Evolutionary conservation across 345 rosid species (phyloP).

Genomic region (Syzygium aqueum): DNA sequence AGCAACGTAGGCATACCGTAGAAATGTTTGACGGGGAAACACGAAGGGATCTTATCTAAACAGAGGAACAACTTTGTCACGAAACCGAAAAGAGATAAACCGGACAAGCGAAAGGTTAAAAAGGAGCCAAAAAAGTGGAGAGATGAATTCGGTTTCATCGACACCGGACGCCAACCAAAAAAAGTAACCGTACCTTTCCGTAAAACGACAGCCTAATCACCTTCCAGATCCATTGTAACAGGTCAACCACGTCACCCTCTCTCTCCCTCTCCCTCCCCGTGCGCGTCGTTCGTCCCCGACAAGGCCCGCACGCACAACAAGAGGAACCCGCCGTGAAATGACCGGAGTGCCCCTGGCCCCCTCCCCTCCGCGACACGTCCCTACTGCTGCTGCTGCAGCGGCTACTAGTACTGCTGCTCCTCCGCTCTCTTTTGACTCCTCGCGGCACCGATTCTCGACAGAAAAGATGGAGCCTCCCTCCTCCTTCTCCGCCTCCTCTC

Average conservation of each 20-base stretch:
- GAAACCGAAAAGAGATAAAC: not conserved
- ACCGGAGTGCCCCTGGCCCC: conserved; percentile 2
- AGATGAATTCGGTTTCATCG: not conserved
- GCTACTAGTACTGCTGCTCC: not conserved
- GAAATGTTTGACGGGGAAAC: not conserved
- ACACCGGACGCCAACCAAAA: not conserved
- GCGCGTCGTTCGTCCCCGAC: not conserved
- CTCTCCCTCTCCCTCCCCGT: not conserved
- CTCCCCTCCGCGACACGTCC: not conserved
- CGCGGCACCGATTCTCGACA: not conserved
- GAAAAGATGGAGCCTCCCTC: not conserved
- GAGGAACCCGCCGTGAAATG: not conserved
- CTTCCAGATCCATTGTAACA: not conserved
- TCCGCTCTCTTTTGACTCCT: not conserved
- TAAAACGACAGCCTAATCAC: conserved; percentile 1
- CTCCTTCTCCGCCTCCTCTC: conserved; percentile 1
- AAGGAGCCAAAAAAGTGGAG: not conserved
- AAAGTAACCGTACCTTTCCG: not conserved
- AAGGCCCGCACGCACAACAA: not conserved
- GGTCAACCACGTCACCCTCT: not conserved
- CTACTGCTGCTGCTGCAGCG: not conserved
- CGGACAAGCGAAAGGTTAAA: not conserved
- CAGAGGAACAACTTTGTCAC: not conserved
- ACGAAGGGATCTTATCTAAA: not conserved
- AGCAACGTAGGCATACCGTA: not conserved